A percentile compares a stretch with the other conserved stretches of the same genome.
Conservation (phyloP, 805 yeast genomes). For the Suhomyces canberraensis region DNA sequence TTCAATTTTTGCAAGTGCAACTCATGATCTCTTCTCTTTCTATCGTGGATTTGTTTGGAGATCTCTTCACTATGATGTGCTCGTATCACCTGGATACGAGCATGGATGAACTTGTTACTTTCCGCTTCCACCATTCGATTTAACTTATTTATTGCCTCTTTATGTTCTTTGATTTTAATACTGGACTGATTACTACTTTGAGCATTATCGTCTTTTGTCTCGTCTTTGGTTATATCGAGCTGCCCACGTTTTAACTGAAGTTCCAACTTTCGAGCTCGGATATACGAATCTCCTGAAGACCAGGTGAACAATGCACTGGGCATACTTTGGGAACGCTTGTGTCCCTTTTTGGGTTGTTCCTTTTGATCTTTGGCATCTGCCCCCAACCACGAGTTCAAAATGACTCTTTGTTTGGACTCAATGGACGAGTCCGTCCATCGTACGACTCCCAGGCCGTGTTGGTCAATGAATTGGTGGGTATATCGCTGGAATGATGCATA, state of each 20-base stretch:
- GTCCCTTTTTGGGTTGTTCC: conserved; percentile 4
- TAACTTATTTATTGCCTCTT: conserved; percentile 22
- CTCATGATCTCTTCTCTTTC: conserved; percentile 40
- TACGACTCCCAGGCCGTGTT: conserved; percentile 12
- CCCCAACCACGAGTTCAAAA: conserved; percentile 24
- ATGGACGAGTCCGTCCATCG: conserved; percentile 32
- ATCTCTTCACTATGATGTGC: conserved; percentile 39
- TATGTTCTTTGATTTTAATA: conserved; percentile 13
- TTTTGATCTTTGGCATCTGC: conserved; percentile 9
- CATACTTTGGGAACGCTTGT: conserved; percentile 7
- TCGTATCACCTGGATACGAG: conserved; percentile 35
- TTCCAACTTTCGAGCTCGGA: conserved; percentile 29
- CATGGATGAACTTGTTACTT: conserved; percentile 36
- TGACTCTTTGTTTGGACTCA: conserved; percentile 16
- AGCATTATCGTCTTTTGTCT: background rate
- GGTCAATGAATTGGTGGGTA: conserved; percentile 29
- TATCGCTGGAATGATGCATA: conserved; percentile 33
- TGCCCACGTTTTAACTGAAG: conserved; percentile 12
- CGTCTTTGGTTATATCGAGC: conserved; percentile 1
- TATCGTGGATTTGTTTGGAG: conserved; percentile 32
- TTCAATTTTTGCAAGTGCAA: conserved; percentile 30
- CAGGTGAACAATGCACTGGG: conserved; percentile 40
- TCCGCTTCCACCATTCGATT: conserved; percentile 32
- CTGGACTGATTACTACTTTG: background rate
- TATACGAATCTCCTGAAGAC: conserved; percentile 41